These are phyloP conservation scores for Fusarium proliferatum DNA, from an alignment of 2,329 filamentous ascomycete genomes.

Conservation along the genomic window DNA sequence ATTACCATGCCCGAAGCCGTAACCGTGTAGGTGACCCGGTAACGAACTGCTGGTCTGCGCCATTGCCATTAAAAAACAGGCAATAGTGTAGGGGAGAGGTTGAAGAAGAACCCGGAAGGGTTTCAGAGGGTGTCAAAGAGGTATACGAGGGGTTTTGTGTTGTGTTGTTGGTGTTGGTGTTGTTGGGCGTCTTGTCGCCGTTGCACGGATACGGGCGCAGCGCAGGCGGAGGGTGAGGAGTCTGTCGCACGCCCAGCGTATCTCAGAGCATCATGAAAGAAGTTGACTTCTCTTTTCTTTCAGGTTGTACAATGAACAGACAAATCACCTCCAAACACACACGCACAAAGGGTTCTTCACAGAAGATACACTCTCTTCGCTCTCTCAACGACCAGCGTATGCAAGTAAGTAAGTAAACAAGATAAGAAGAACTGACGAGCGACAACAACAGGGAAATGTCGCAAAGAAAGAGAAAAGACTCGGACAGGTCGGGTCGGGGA, in stretches of 20 bases:
- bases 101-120: neutral
- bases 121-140: neutral
- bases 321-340: constrained; percentile 10
- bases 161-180: constrained; percentile 5
- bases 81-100: constrained; percentile 7
- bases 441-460: constrained; percentile 35
- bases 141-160: constrained; percentile 31
- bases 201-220: constrained; percentile 44
- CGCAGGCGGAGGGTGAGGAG: constrained; percentile 35
- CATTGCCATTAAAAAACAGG: constrained; percentile 36
- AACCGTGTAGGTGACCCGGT: constrained; percentile 40
- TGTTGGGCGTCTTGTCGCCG: constrained; percentile 31
- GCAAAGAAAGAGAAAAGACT: constrained; percentile 20
- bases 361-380: neutral
- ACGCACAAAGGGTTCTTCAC: neutral
- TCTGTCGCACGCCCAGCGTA: constrained; percentile 44
- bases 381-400: constrained; percentile 33
- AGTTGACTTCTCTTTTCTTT: constrained; percentile 19
- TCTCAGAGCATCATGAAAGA: constrained; percentile 46
- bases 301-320: constrained; percentile 32
- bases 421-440: neutral
- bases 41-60: constrained; percentile 40
- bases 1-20: constrained; percentile 33
- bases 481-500: constrained; percentile 10
- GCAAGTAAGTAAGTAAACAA: constrained; percentile 36